Percentiles rank a stretch among this genome's conserved stretches.
Conservation (phyloP, 1,139 yeast species). For the Scheffersomyces illinoinensis region DNA sequence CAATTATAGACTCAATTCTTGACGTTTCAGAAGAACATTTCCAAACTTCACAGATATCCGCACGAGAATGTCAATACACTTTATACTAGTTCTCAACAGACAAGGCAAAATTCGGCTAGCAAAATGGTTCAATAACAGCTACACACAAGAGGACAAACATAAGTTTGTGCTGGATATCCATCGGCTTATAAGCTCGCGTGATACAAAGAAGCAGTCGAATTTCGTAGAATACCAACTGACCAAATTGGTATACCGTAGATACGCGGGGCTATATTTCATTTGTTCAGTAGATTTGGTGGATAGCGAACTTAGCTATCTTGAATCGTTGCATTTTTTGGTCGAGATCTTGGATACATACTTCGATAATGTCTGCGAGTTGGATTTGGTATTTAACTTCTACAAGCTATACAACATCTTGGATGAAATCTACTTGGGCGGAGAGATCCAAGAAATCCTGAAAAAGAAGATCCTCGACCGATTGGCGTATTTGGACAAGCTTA, state of each 20-base stretch:
- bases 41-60: not conserved
- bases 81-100: slow-evolving; percentile 77
- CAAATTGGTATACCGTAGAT: slow-evolving; percentile 82
- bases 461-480: slow-evolving; percentile 55
- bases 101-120: slow-evolving; percentile 91
- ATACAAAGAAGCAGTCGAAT: slow-evolving; percentile 78
- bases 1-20: not conserved
- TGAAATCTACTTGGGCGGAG: slow-evolving; percentile 78
- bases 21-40: not conserved
- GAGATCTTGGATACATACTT: slow-evolving; percentile 86
- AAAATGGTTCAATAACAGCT: slow-evolving; percentile 64
- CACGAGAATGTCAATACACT: slow-evolving; percentile 69
- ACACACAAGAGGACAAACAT: slow-evolving; percentile 48
- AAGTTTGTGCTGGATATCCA: slow-evolving; percentile 71
- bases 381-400: slow-evolving; percentile 78
- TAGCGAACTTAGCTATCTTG: slow-evolving; percentile 79
- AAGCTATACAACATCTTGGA: slow-evolving; percentile 71
- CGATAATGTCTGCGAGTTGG: slow-evolving; percentile 91
- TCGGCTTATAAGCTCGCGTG: slow-evolving; percentile 77
- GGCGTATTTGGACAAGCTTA: slow-evolving; percentile 44
- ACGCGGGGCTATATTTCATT: slow-evolving; percentile 89
- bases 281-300: slow-evolving; percentile 75
- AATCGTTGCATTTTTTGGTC: slow-evolving; percentile 84
- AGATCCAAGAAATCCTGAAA: slow-evolving; percentile 72
- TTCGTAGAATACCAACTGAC: slow-evolving; percentile 73